These are phyloP conservation scores for Trypanosoma scelopori DNA, from an alignment of 208 protist species.

Conservation along the genomic window DNA sequence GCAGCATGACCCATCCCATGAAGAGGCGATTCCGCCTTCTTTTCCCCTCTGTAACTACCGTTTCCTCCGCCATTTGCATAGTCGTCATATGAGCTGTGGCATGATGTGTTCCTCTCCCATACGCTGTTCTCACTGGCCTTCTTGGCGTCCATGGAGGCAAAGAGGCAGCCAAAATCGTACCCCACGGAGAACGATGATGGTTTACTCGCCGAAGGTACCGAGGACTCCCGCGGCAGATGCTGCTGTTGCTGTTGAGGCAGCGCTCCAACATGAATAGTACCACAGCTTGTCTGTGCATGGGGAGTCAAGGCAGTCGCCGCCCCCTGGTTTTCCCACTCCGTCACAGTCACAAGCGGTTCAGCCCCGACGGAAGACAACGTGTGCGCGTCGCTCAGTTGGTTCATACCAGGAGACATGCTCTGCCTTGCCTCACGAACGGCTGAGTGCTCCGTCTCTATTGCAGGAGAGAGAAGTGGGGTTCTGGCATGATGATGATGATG, in stretches of 20 bases:
- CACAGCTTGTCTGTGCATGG: neutral
- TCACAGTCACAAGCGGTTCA: neutral
- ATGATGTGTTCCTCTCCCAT: neutral
- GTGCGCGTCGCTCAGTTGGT: neutral
- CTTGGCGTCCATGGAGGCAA: slow-evolving; percentile 20
- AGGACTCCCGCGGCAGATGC: neutral
- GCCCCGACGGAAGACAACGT: neutral
- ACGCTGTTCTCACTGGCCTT: neutral
- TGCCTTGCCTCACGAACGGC: neutral
- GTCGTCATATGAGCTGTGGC: neutral
- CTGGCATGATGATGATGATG: neutral
- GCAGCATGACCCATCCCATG: too few relatives aligned
- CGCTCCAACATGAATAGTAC: neutral
- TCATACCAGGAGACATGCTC: neutral
- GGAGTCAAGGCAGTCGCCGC: neutral
- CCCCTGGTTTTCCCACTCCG: neutral
- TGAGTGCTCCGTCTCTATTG: neutral
- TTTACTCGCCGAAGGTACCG: neutral
- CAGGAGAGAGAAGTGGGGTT: slow-evolving; percentile 4
- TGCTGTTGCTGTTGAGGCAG: neutral
- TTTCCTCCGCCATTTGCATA: neutral
- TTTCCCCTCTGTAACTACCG: too few relatives aligned
- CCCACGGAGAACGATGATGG: slow-evolving; percentile 2
- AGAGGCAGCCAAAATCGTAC: slow-evolving; percentile 25
- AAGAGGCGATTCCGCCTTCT: too few relatives aligned